Conservation (phyloP, 1,284 basidiomycete species). For the Naganishia albida region DNA sequence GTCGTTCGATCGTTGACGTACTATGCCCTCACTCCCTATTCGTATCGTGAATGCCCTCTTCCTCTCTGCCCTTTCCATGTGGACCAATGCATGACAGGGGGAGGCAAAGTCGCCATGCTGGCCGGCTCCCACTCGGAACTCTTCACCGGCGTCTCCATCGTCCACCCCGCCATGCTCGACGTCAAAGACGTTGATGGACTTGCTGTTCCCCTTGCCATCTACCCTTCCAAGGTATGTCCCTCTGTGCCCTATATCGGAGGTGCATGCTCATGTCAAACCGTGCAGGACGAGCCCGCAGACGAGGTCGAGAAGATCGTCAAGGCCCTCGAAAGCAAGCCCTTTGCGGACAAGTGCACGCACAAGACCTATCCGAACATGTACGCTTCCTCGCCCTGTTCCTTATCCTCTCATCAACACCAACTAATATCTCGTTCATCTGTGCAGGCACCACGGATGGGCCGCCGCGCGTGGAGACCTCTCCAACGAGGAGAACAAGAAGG, state of each 20-base stretch:
- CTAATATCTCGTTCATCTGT: neutral
- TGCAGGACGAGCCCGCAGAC: conserved; percentile 30
- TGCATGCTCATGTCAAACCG: too few species aligned
- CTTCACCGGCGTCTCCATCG: conserved; percentile 29
- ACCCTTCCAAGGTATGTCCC: conserved; percentile 30
- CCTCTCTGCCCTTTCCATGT: neutral
- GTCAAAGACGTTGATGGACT: conserved; percentile 30
- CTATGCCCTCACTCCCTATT: too few species aligned
- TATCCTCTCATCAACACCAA: neutral
- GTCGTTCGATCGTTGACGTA: neutral
- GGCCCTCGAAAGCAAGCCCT: conserved; percentile 26
- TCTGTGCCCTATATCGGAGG: neutral
- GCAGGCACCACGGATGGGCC: conserved; percentile 33
- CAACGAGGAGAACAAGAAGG: conserved; percentile 31
- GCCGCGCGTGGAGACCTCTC: conserved; percentile 32
- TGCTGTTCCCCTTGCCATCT: conserved; percentile 29
- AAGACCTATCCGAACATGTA: conserved; percentile 32
- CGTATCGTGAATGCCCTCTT: neutral
- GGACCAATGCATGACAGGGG: conserved; percentile 4
- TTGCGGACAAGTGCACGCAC: conserved; percentile 27
- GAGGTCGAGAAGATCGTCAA: conserved; percentile 28
- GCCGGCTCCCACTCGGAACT: conserved; percentile 25
- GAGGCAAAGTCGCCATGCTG: conserved; percentile 32
- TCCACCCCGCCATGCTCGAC: conserved; percentile 34
- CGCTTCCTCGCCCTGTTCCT: neutral